Base-by-base conservation (phyloP, 2,329 filamentous ascomycete species). In the Stagonosporopsis vannaccii region DNA sequence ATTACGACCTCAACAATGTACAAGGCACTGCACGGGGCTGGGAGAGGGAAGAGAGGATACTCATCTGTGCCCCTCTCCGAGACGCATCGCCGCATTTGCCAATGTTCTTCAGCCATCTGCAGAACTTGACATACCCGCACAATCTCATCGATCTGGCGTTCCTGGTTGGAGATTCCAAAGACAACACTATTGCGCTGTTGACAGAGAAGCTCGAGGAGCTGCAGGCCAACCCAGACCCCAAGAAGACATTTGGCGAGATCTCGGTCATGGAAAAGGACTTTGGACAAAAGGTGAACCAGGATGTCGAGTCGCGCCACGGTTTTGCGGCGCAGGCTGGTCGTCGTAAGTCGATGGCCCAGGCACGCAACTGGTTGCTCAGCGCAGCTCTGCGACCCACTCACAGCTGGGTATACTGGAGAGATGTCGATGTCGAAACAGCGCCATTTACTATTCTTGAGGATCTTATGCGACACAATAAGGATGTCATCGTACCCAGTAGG, bases 241-340 rank as follows among this genome's bases (percentile, higher is more conserved):
- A 87, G 66, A 88, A 93, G 77, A 88, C 90, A 15, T 99, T 93
- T 72, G 95, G 95, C 58, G 95, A 99, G 79, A 95, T 99, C 56
- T 97, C 92, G 0, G 95, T 99, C 58, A 93, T 99, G 63, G 92
- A 98, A 79, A 99, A 99, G 79, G 94, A 99, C 76, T 99, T 99
- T 80, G 95, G 95, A 3, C 95, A 99, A 75, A 94, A 94, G 75
- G 95, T 99, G 58, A 91, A 96, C 62, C 95, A 99, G 78, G 94
- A 99, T 78, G 92, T 98, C 23, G 95, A 99, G 79, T 97, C 92
- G 74, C 89, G 95, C 65, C 95, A 99, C 77, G 96, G 95, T 22
- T 99, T 99, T 73, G 95, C 94, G 26, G 95, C 95, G 1, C 95
- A 99, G 78, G 95, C 95, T 22, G 90, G 89, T 65, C 85, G 95